These are phyloP conservation scores for Tympanopsis confertula DNA, from an alignment of 2,329 filamentous ascomycete genomes.

Conservation along the genomic window DNA sequence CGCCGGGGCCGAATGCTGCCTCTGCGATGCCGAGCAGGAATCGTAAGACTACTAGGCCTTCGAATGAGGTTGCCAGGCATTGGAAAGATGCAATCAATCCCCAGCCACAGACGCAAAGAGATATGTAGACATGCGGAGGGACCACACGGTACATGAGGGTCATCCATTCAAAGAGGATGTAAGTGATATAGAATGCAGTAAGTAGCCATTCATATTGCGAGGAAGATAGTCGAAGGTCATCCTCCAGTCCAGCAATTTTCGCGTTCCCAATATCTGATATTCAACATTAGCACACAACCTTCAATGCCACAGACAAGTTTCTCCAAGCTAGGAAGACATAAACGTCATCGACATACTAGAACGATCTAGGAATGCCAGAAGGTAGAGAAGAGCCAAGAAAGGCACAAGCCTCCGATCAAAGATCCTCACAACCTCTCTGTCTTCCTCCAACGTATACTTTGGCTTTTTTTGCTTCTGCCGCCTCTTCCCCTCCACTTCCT, in stretches of 20 bases:
- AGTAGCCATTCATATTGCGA: conserved; percentile 44
- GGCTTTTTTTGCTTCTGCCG: background rate
- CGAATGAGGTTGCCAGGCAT: conserved; percentile 36
- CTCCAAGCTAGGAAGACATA: no score
- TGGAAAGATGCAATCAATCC: conserved; percentile 41
- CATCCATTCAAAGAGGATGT: conserved; percentile 33
- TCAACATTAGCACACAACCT: background rate
- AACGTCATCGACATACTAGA: conserved; percentile 49
- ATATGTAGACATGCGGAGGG: conserved; percentile 43
- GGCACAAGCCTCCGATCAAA: conserved; percentile 68
- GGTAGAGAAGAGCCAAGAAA: conserved; percentile 72
- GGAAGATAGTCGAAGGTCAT: conserved; percentile 33
- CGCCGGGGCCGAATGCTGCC: conserved; percentile 44
- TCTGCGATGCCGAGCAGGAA: conserved; percentile 41
- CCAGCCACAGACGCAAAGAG: conserved; percentile 40
- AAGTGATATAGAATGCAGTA: conserved; percentile 45
- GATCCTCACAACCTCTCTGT: conserved; percentile 57
- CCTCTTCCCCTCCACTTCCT: background rate
- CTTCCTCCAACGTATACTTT: conserved; percentile 55
- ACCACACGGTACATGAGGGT: conserved; percentile 12
- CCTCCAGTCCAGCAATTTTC: conserved; percentile 37
- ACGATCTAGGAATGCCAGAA: conserved; percentile 75
- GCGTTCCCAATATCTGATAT: conserved; percentile 35
- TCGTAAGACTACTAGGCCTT: conserved; percentile 31
- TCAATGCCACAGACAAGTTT: no score